Percentiles rank a stretch among this genome's conserved stretches.
These are phyloP conservation scores for Alternaria gaisen DNA, from an alignment of 2,329 filamentous ascomycete genomes.

Conservation along the genomic window DNA sequence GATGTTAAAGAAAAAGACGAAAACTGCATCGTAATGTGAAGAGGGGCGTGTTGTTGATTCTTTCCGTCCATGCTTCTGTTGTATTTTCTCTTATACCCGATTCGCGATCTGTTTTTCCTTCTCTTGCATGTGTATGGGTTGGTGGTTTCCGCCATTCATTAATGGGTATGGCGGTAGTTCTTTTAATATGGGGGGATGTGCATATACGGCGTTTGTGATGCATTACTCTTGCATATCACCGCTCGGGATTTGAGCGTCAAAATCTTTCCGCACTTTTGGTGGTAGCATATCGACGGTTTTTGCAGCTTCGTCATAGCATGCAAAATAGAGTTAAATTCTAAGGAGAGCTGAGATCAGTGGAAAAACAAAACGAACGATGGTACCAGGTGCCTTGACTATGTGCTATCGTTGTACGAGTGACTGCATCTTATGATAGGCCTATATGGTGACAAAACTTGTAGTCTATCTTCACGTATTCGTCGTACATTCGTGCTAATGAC, in stretches of 20 bases:
- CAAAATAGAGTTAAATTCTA: constrained; percentile 4
- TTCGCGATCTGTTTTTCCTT: background rate
- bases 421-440: background rate
- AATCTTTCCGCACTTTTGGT: constrained; percentile 15
- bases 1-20: constrained; percentile 42
- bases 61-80: background rate
- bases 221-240: constrained; percentile 32
- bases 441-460: background rate
- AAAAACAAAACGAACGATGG: background rate
- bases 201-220: constrained; percentile 27
- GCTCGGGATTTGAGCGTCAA: constrained; percentile 23
- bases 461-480: background rate
- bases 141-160: constrained; percentile 1
- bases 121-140: background rate
- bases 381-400: background rate
- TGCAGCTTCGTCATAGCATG: constrained; percentile 13
- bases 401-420: background rate
- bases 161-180: constrained; percentile 20
- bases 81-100: constrained; percentile 7
- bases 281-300: constrained; percentile 12
- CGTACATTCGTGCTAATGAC: too few species aligned
- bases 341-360: background rate
- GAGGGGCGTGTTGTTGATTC: background rate
- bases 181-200: constrained; percentile 24
- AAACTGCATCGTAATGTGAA: constrained; percentile 51